These are phyloP conservation scores for Filobasidium floriforme DNA, from an alignment of 768 basidiomycete genomes.

Conservation along the genomic window DNA sequence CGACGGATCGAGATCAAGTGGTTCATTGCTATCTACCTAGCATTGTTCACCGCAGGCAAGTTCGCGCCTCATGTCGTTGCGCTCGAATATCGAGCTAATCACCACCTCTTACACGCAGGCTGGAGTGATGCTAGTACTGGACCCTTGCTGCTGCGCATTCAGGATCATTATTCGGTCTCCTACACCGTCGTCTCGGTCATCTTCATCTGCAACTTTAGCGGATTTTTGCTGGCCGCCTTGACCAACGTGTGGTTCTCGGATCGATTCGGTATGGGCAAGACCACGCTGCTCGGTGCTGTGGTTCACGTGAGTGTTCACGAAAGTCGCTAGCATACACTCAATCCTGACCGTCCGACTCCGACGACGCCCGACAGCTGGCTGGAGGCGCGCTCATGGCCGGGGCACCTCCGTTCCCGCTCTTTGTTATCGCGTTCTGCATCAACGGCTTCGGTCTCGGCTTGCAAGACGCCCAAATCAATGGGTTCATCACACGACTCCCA, in stretches of 20 bases:
- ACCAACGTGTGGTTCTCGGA: slow-evolving; percentile 51
- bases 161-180: slow-evolving; percentile 46
- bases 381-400: slow-evolving; percentile 46
- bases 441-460: slow-evolving; percentile 50
- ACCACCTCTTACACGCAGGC: not conserved
- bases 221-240: slow-evolving; percentile 51
- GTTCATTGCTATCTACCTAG: not conserved
- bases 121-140: slow-evolving; percentile 26
- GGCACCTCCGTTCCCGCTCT: slow-evolving; percentile 50
- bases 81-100: not conserved
- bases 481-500: slow-evolving; percentile 49
- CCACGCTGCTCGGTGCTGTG: slow-evolving; percentile 2
- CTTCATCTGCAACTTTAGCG: slow-evolving; percentile 51
- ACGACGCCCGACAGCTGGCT: slow-evolving; percentile 26
- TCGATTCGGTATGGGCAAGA: slow-evolving; percentile 42
- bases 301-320: not conserved
- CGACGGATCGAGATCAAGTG: not conserved
- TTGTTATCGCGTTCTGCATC: slow-evolving; percentile 48
- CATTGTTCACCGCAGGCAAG: not conserved
- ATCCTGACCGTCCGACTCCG: not conserved
- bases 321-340: not conserved
- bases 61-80: no score
- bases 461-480: slow-evolving; percentile 52
- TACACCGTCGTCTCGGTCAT: slow-evolving; percentile 58
- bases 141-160: slow-evolving; percentile 27